These are phyloP conservation scores for Mucor circinelloides DNA, from an alignment of 371 early-diverging fungal species.

Conservation along the genomic window DNA sequence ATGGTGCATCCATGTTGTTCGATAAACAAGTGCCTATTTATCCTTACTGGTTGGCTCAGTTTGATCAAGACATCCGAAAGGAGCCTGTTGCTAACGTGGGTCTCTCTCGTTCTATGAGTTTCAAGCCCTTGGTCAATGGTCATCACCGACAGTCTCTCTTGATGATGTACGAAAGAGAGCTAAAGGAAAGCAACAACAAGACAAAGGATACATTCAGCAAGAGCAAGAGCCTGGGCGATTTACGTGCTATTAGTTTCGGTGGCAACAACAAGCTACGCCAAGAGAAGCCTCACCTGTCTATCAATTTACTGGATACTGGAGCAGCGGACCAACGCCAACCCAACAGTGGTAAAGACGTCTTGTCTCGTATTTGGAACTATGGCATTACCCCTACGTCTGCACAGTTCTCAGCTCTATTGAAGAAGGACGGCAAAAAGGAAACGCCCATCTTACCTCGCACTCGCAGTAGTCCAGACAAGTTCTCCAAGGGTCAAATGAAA, in stretches of 20 bases:
- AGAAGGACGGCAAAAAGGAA: neutral
- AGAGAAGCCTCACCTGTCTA: conserved; percentile 12
- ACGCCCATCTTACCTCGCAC: conserved; percentile 4
- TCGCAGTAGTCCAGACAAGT: neutral
- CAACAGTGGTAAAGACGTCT: conserved; percentile 9
- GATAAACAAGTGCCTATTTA: conserved; percentile 73
- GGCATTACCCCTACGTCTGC: conserved; percentile 4
- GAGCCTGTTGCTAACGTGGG: conserved; percentile 54
- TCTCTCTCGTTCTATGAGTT: conserved; percentile 46
- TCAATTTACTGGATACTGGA: conserved; percentile 11
- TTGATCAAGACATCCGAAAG: conserved; percentile 90
- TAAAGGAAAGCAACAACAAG: neutral
- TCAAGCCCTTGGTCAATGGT: conserved; percentile 53
- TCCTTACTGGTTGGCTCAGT: conserved; percentile 98
- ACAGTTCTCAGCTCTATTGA: neutral
- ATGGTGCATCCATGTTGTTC: conserved; percentile 94
- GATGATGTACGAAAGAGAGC: conserved; percentile 22
- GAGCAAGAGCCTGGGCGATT: conserved; percentile 11
- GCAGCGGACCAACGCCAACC: neutral
- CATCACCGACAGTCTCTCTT: conserved; percentile 38
- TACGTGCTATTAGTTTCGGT: conserved; percentile 37
- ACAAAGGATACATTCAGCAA: conserved; percentile 28
- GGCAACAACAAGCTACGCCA: neutral
- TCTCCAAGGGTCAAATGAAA: conserved; percentile 7
- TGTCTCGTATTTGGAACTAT: conserved; percentile 18